These are phyloP conservation scores for Suillus subaureus DNA, from an alignment of 768 basidiomycete genomes.

Conservation along the genomic window DNA sequence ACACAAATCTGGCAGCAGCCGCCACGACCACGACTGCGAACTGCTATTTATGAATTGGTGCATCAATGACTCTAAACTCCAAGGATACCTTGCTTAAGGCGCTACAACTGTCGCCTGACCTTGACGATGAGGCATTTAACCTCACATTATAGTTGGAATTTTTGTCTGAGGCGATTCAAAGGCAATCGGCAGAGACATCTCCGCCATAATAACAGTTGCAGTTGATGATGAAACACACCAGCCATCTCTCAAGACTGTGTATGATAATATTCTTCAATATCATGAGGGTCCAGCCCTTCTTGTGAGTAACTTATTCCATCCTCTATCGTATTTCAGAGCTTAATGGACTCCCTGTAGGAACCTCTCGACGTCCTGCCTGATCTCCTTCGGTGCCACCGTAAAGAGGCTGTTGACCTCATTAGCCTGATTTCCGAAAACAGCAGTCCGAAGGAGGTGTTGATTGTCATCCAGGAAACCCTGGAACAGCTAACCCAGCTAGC, in stretches of 20 bases:
- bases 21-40: not conserved
- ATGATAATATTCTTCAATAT: constrained; percentile 18
- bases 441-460: constrained; percentile 45
- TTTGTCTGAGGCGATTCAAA: constrained; percentile 11
- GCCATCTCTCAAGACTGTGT: constrained; percentile 21
- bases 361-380: constrained; percentile 40
- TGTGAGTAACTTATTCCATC: constrained; percentile 15
- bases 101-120: constrained; percentile 21
- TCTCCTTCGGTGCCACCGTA: constrained; percentile 33
- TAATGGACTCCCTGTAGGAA: constrained; percentile 32
- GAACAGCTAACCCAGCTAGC: constrained; percentile 31
- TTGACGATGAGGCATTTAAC: constrained; percentile 26
- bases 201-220: constrained; percentile 25
- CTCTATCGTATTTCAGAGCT: not conserved
- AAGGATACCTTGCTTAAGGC: constrained; percentile 18
- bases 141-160: not conserved
- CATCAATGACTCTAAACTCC: constrained; percentile 2
- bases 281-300: constrained; percentile 18
- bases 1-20: too few species aligned
- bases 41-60: not conserved
- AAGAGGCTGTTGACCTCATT: constrained; percentile 36
- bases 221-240: constrained; percentile 3
- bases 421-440: constrained; percentile 29
- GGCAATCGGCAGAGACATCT: constrained; percentile 21
- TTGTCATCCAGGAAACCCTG: constrained; percentile 42